phyloP scores from a whole-genome alignment of 257 asterid species.

The Craterostigma plantagineum region DNA sequence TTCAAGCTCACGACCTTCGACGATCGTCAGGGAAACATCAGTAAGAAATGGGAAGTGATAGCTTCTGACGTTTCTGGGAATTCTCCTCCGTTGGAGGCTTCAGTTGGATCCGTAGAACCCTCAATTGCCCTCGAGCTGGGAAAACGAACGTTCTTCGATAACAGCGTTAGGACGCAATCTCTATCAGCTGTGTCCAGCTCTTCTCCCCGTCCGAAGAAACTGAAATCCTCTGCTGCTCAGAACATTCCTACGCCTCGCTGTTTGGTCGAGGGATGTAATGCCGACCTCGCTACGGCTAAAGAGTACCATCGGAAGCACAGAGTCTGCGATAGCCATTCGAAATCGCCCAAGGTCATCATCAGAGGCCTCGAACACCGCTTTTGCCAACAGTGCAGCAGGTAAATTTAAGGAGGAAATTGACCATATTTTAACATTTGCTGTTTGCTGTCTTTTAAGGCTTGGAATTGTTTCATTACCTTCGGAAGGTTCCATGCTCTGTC shows the following conservation, averaged over 20 bases:
- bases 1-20: too few relatives aligned
- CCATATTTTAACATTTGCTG: not conserved
- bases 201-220: constrained; percentile 29
- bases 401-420: not conserved
- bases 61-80: constrained; percentile 13
- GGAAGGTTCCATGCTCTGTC: constrained; percentile 78
- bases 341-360: constrained; percentile 50
- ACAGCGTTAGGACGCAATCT: too few relatives aligned
- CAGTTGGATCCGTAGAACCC: constrained; percentile 38
- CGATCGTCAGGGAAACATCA: constrained; percentile 14
- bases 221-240: constrained; percentile 21
- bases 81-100: constrained; percentile 21
- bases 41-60: constrained; percentile 10
- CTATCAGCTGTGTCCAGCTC: constrained; percentile 27
- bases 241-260: constrained; percentile 29
- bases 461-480: constrained; percentile 2
- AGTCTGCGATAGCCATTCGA: constrained; percentile 73
- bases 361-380: constrained; percentile 73
- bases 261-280: constrained; percentile 71
- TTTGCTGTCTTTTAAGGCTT: not conserved
- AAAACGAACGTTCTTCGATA: constrained; percentile 67
- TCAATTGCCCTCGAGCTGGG: constrained; percentile 69
- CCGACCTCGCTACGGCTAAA: constrained; percentile 67
- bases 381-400: constrained; percentile 99
- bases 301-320: constrained; percentile 89